A percentile compares a stretch with the other conserved stretches of the same genome.
Evolutionary conservation across 257 asterid species (phyloP).

Genomic region (Agastache rugosa): DNA sequence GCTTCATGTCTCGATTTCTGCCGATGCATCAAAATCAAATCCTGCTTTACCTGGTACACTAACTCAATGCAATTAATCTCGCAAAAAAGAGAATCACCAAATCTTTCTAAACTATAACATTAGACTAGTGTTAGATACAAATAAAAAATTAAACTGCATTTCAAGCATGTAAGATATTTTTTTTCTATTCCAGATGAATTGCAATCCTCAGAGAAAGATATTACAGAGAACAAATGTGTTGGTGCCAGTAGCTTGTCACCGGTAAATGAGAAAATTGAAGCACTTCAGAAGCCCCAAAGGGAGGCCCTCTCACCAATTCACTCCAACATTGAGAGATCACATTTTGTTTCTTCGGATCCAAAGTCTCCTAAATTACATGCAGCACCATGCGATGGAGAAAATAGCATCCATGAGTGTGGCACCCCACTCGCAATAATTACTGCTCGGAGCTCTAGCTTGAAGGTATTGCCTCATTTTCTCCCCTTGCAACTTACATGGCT

Average conservation of each 20-base stretch:
- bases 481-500: neutral
- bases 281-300: conserved; percentile 45
- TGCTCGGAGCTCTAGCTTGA: conserved; percentile 61
- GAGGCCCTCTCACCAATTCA: conserved; percentile 67
- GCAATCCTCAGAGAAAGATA: conserved; percentile 36
- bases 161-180: neutral
- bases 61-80: conserved; percentile 2
- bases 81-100: neutral
- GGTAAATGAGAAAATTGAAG: conserved; percentile 34
- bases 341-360: conserved; percentile 41
- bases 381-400: conserved; percentile 36
- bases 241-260: conserved; percentile 35
- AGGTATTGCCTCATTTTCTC: conserved; percentile 47
- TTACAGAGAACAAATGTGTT: neutral
- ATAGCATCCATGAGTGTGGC: conserved; percentile 40
- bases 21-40: conserved; percentile 35
- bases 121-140: neutral
- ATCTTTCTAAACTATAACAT: neutral
- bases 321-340: conserved; percentile 47
- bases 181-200: conserved; percentile 44
- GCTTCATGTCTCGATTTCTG: conserved; percentile 35
- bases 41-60: conserved; percentile 37
- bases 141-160: neutral
- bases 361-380: conserved; percentile 50
- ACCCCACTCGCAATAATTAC: conserved; percentile 76